phyloP scores from a whole-genome alignment of 129 eudicot species.

The Lonicera japonica region DNA sequence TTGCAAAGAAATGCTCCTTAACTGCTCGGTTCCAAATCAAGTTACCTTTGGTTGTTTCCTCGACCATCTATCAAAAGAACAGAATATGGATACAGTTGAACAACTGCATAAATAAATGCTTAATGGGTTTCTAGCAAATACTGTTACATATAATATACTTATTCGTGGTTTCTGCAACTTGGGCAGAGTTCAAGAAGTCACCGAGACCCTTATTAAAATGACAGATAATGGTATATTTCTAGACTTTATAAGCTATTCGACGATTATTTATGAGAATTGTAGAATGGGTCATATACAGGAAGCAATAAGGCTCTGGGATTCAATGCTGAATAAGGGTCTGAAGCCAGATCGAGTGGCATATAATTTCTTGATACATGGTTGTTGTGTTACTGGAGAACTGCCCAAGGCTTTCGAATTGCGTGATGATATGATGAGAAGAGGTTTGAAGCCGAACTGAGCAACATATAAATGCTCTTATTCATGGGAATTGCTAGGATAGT shows the following conservation, averaged over 20 bases:
- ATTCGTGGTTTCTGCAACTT: slow-evolving; percentile 75
- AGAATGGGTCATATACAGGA: slow-evolving; percentile 45
- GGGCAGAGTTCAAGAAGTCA: slow-evolving; percentile 64
- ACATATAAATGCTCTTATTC: slow-evolving; percentile 16
- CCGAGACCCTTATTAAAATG: slow-evolving; percentile 51
- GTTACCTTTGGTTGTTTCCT: slow-evolving; percentile 81
- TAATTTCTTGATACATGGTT: slow-evolving; percentile 58
- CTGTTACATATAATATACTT: slow-evolving; percentile 72
- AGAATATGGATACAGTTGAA: slow-evolving; percentile 59
- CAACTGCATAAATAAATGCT: slow-evolving; percentile 54
- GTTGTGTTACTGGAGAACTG: slow-evolving; percentile 64
- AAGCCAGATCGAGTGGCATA: slow-evolving; percentile 74
- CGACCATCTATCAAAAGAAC: slow-evolving; percentile 54
- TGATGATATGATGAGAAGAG: slow-evolving; percentile 69
- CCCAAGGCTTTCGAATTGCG: slow-evolving; percentile 54
- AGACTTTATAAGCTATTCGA: slow-evolving; percentile 77
- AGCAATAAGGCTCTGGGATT: slow-evolving; percentile 69
- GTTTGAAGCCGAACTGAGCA: slow-evolving; percentile 40
- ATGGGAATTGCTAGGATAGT: slow-evolving; percentile 14
- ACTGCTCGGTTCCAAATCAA: slow-evolving; percentile 52
- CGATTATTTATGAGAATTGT: slow-evolving; percentile 62
- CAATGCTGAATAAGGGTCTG: slow-evolving; percentile 60
- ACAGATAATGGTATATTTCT: slow-evolving; percentile 45
- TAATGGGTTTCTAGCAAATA: slow-evolving; percentile 54
- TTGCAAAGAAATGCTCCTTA: slow-evolving; percentile 62